Evolutionary conservation across 305 asterid genomes (phyloP).

Genomic region (Salvia sclarea): DNA sequence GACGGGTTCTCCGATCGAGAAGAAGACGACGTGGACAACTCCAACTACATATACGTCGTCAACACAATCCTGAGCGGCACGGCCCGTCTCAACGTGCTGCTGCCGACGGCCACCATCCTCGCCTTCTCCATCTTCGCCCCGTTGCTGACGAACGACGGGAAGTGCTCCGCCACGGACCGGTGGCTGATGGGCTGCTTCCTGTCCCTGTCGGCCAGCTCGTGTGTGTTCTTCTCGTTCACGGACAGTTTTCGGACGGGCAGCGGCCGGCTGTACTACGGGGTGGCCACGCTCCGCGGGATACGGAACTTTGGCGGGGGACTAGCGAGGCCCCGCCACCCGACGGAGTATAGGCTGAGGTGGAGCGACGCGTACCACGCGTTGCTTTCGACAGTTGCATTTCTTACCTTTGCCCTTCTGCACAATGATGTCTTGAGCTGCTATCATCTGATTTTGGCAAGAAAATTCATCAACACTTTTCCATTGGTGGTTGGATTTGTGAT

Average conservation of each 20-base stretch:
- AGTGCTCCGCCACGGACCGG: constrained; percentile 46
- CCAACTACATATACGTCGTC: constrained; percentile 47
- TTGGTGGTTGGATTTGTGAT: constrained; percentile 48
- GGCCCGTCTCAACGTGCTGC: constrained; percentile 60
- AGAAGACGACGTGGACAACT: constrained; percentile 39
- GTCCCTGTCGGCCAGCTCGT: constrained; percentile 43
- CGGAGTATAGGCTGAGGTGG: constrained; percentile 55
- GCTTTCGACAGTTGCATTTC: constrained; percentile 54
- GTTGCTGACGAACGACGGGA: constrained; percentile 50
- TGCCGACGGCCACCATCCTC: constrained; percentile 63
- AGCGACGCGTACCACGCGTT: constrained; percentile 49
- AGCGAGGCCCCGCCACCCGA: constrained; percentile 37
- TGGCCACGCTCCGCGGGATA: constrained; percentile 55
- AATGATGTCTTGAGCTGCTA: constrained; percentile 57
- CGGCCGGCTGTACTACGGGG: constrained; percentile 57
- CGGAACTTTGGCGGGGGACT: constrained; percentile 57
- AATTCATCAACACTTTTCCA: constrained; percentile 44
- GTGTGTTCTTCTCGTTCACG: constrained; percentile 54
- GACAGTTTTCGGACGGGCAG: constrained; percentile 54
- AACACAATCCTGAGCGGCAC: constrained; percentile 58
- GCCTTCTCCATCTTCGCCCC: constrained; percentile 58
- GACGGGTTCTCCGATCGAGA: constrained; percentile 27
- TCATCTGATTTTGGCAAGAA: constrained; percentile 43
- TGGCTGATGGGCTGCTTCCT: constrained; percentile 47
- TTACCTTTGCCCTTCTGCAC: constrained; percentile 53